A percentile compares a stretch with the other conserved stretches of the same genome.
These are phyloP conservation scores for Parathielavia appendiculata DNA, from an alignment of 495 filamentous ascomycete genomes.

Conservation along the genomic window DNA sequence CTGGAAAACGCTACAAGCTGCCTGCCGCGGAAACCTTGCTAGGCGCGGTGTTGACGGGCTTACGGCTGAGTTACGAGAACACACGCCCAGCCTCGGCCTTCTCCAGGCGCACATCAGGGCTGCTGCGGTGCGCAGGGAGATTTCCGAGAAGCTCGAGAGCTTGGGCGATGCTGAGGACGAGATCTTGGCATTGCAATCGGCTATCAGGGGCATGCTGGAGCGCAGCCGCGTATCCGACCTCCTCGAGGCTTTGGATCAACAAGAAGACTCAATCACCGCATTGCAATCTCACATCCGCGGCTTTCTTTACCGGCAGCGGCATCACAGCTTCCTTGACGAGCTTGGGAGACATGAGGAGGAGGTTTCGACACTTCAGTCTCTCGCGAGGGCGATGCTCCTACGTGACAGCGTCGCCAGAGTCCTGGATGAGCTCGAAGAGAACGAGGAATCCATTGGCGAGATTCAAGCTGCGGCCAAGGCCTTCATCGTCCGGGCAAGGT, in stretches of 20 bases:
- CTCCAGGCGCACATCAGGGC: conserved; percentile 45
- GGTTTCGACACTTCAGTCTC: conserved; percentile 62
- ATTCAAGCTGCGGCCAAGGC: conserved; percentile 74
- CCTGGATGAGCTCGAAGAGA: conserved; percentile 69
- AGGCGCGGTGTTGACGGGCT: conserved; percentile 38
- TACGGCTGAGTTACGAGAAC: conserved; percentile 36
- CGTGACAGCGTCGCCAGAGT: conserved; percentile 64
- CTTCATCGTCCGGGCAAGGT: conserved; percentile 64
- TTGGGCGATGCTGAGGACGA: conserved; percentile 38
- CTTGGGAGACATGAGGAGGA: conserved; percentile 54
- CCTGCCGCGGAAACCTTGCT: conserved; percentile 42
- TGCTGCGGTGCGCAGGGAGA: conserved; percentile 44
- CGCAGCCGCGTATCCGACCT: conserved; percentile 44
- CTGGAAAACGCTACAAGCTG: conserved; percentile 49
- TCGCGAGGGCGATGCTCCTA: conserved; percentile 72
- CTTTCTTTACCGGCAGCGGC: conserved; percentile 49
- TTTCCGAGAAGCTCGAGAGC: conserved; percentile 40
- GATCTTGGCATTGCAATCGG: conserved; percentile 43
- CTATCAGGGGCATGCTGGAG: conserved; percentile 50
- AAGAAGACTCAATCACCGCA: conserved; percentile 53
- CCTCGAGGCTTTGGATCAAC: conserved; percentile 52
- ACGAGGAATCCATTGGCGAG: conserved; percentile 68
- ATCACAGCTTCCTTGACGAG: conserved; percentile 49
- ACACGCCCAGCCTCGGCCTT: conserved; percentile 31
- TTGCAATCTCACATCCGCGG: conserved; percentile 73